phyloP scores from a whole-genome alignment of 1,139 yeast species.

The Pichia sorboxylosa region DNA sequence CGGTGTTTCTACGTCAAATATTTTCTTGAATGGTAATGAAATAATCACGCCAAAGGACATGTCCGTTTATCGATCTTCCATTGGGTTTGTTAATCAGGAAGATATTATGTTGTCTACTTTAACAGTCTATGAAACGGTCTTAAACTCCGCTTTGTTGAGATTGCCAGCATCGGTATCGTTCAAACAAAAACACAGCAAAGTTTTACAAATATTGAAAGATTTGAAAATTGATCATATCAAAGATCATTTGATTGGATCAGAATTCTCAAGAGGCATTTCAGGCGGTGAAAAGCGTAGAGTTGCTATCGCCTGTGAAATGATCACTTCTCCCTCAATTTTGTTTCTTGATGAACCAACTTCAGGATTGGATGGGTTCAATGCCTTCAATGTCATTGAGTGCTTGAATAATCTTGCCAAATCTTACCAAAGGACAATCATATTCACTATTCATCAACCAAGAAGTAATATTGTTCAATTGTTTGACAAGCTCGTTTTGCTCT shows the following conservation, averaged over 20 bases:
- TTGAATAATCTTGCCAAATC: conserved; percentile 69
- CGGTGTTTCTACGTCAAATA: conserved; percentile 54
- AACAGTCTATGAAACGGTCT: conserved; percentile 89
- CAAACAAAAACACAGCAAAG: conserved; percentile 65
- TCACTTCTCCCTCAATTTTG: conserved; percentile 71
- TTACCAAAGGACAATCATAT: conserved; percentile 75
- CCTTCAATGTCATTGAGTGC: conserved; percentile 80
- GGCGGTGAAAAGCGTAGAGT: conserved; percentile 91
- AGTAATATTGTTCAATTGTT: conserved; percentile 87
- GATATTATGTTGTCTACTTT: conserved; percentile 83
- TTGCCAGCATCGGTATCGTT: conserved; percentile 71
- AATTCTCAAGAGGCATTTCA: conserved; percentile 82
- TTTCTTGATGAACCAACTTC: conserved; percentile 90
- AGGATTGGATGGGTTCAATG: conserved; percentile 88
- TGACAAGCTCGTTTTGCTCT: conserved; percentile 67
- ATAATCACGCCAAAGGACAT: conserved; percentile 24
- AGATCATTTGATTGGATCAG: conserved; percentile 81
- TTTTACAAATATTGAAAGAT: conserved; percentile 74
- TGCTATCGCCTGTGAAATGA: conserved; percentile 81
- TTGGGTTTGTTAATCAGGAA: conserved; percentile 97
- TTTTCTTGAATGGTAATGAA: conserved; percentile 60
- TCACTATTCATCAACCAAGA: conserved; percentile 97
- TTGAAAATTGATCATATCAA: conserved; percentile 72
- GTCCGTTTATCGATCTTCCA: conserved; percentile 44
- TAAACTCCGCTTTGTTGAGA: conserved; percentile 81